These are phyloP conservation scores for Colletotrichum zoysiae DNA, from an alignment of 2,329 filamentous ascomycete genomes.

Conservation along the genomic window DNA sequence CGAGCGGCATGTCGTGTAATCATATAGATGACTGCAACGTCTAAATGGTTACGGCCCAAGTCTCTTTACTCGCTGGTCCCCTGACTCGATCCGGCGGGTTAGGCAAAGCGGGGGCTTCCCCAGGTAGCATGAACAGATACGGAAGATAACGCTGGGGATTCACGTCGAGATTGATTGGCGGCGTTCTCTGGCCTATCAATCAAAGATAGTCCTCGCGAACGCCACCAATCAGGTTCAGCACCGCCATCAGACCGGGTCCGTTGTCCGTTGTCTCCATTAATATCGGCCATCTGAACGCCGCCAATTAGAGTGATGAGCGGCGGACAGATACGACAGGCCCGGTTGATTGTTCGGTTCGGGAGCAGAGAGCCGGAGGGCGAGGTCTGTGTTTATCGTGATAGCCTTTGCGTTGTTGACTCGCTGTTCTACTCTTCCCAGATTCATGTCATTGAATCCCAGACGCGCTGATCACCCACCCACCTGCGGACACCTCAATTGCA, in stretches of 20 bases:
- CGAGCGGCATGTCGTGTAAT: conserved; percentile 7
- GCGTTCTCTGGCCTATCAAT: conserved; percentile 38
- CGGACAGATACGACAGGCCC: neutral
- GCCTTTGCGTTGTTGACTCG: neutral
- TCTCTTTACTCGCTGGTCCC: neutral
- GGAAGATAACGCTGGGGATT: conserved; percentile 43
- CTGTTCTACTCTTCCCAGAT: too few species aligned
- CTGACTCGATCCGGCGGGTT: conserved; percentile 27
- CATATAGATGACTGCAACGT: conserved; percentile 12
- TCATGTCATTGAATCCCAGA: neutral
- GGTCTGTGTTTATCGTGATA: too few species aligned
- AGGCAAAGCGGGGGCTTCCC: conserved; percentile 18
- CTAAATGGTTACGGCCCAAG: neutral
- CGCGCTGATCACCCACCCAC: neutral
- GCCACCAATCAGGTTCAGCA: conserved; percentile 28
- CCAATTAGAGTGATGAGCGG: conserved; percentile 16
- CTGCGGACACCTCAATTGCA: neutral
- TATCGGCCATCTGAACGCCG: conserved; percentile 32
- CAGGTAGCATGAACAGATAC: conserved; percentile 19
- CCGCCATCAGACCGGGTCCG: conserved; percentile 22
- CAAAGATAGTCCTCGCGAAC: conserved; percentile 6
- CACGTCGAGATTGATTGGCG: conserved; percentile 41
- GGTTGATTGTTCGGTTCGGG: neutral
- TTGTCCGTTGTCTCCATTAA: conserved; percentile 3
- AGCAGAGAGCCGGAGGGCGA: neutral